These are phyloP conservation scores for Suhomyces sp. DNA, from an alignment of 805 yeast species.

Conservation along the genomic window DNA sequence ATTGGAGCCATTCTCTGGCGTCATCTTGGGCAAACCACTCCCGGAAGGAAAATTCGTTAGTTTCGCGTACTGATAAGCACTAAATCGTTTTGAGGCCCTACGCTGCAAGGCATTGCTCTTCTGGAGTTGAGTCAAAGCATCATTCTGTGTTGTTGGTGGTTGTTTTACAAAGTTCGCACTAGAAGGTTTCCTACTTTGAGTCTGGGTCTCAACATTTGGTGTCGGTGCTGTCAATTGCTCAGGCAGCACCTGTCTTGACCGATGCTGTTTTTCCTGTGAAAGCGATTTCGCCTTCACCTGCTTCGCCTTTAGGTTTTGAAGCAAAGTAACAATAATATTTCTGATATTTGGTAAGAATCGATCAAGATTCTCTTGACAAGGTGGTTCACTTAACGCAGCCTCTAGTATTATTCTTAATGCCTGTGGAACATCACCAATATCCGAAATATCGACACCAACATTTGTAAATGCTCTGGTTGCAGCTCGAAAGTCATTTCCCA, in stretches of 20 bases:
- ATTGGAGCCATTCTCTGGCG: background rate
- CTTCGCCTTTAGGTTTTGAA: conserved; percentile 77
- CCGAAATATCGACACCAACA: conserved; percentile 78
- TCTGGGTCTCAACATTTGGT: background rate
- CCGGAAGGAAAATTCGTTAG: conserved; percentile 43
- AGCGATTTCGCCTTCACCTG: conserved; percentile 54
- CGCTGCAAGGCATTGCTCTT: conserved; percentile 81
- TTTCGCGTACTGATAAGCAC: conserved; percentile 89
- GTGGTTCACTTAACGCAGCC: conserved; percentile 78
- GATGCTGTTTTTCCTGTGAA: conserved; percentile 19
- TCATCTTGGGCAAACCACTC: conserved; percentile 11
- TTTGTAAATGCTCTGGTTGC: conserved; percentile 75
- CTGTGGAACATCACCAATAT: conserved; percentile 88
- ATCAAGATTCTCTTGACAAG: conserved; percentile 80
- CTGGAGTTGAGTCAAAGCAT: conserved; percentile 75
- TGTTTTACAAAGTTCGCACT: background rate
- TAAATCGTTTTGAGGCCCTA: conserved; percentile 88
- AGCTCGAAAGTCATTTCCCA: conserved; percentile 90
- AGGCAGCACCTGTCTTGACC: conserved; percentile 9
- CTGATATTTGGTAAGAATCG: conserved; percentile 79
- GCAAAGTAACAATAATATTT: conserved; percentile 75
- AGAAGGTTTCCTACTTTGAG: conserved; percentile 4
- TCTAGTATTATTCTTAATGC: conserved; percentile 77
- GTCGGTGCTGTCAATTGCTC: conserved; percentile 9
- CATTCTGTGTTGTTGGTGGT: conserved; percentile 22